Evolutionary conservation across 805 yeast genomes (phyloP).

Genomic region (Kodamaea jinghongensis): DNA sequence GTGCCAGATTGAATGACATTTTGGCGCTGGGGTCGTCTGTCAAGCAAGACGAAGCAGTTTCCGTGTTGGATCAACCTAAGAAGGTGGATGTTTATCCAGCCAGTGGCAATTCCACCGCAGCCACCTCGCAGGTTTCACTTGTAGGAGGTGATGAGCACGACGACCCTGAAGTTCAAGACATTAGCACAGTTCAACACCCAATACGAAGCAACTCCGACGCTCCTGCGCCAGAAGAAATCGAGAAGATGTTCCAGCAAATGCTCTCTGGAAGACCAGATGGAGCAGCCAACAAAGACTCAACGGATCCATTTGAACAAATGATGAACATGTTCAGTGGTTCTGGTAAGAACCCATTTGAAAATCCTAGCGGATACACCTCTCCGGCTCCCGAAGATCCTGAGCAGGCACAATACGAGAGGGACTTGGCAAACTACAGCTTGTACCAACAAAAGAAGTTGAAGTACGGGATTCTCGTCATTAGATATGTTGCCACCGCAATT

Average conservation of each 20-base stretch:
- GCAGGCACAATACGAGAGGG: slow-evolving; percentile 23
- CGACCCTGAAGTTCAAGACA: slow-evolving; percentile 43
- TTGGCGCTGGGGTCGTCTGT: slow-evolving; percentile 40
- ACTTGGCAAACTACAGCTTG: slow-evolving; percentile 26
- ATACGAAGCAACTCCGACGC: slow-evolving; percentile 11
- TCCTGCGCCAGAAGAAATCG: slow-evolving; percentile 24
- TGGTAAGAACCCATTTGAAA: not conserved
- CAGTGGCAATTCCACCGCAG: not conserved
- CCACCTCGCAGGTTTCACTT: no score
- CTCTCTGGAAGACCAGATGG: slow-evolving; percentile 20
- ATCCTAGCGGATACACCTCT: not conserved
- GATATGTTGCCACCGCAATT: slow-evolving; percentile 23
- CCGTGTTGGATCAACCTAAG: slow-evolving; percentile 31
- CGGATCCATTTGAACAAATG: slow-evolving; percentile 32
- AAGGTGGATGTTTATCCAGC: not conserved
- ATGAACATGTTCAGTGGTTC: slow-evolving; percentile 19
- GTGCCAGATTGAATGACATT: slow-evolving; percentile 48
- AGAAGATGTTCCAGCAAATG: slow-evolving; percentile 31
- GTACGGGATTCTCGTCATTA: slow-evolving; percentile 29
- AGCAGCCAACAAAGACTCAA: not conserved
- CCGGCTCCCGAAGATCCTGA: slow-evolving; percentile 1
- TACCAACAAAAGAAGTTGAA: slow-evolving; percentile 34
- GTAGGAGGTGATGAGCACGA: slow-evolving; percentile 17
- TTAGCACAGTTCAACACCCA: slow-evolving; percentile 19
- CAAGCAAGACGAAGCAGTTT: slow-evolving; percentile 27